phyloP scores from a whole-genome alignment of 1,139 yeast genomes.

The Yamadazyma taylorii region DNA sequence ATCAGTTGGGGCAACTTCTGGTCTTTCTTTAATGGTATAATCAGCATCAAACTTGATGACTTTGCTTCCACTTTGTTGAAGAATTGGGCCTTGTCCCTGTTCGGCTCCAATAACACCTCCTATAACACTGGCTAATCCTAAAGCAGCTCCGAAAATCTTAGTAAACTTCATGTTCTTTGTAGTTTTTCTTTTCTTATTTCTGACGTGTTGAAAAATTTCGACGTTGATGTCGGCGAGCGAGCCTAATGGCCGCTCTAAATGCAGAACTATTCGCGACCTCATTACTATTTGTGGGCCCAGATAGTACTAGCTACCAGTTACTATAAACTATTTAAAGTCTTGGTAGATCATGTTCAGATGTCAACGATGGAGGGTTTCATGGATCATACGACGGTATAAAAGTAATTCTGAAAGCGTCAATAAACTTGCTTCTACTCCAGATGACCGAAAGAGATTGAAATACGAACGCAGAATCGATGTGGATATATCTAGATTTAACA shows the following conservation, averaged over 20 bases:
- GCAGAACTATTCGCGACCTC: no score
- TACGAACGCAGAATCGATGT: slow-evolving; percentile 9
- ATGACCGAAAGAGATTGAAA: slow-evolving; percentile 5
- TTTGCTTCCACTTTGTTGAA: slow-evolving; percentile 18
- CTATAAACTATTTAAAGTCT: no score
- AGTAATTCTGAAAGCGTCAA: not conserved
- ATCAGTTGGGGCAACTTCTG: slow-evolving; percentile 33
- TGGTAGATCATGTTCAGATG: no score
- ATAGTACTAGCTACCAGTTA: no score
- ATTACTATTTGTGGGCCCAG: no score
- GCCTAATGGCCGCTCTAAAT: no score
- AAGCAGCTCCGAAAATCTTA: slow-evolving; percentile 17
- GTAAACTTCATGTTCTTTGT: slow-evolving; percentile 20
- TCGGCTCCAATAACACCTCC: slow-evolving; percentile 13
- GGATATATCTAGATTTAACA: slow-evolving; percentile 8
- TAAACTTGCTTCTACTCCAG: not conserved
- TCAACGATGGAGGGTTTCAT: no score
- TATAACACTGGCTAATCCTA: slow-evolving; percentile 17
- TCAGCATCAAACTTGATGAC: slow-evolving; percentile 41
- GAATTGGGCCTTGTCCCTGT: slow-evolving; percentile 9
- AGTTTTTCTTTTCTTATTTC: not conserved
- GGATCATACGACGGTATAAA: slow-evolving; percentile 6
- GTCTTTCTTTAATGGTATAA: slow-evolving; percentile 43
- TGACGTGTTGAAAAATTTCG: not conserved
- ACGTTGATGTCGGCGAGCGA: no score